phyloP scores from a whole-genome alignment of 163 green algal species.

The Prototheca wickerhamii region DNA sequence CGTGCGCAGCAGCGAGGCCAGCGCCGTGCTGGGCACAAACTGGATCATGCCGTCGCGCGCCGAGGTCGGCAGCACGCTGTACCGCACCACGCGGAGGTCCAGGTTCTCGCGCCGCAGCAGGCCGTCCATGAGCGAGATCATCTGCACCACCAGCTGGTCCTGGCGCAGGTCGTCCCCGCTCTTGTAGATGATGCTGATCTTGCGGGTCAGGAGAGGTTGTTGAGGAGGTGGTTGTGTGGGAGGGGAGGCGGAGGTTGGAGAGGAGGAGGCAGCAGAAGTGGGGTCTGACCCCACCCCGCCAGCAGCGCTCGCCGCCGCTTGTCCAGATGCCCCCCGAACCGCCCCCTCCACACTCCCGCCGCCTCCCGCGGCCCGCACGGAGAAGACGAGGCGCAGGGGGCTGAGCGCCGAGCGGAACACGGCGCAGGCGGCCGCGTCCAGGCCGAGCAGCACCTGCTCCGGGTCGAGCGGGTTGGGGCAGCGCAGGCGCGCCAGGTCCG shows the following conservation, averaged over 20 bases:
- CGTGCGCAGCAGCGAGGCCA: conserved; percentile 66
- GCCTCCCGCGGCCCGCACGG: conserved; percentile 13
- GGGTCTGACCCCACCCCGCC: neutral
- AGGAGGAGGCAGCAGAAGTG: conserved; percentile 6
- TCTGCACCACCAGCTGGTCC: conserved; percentile 76
- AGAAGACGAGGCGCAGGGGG: conserved; percentile 76
- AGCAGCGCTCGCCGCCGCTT: neutral
- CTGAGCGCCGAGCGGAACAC: conserved; percentile 85
- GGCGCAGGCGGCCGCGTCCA: conserved; percentile 60
- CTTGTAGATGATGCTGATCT: conserved; percentile 86
- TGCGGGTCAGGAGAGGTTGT: neutral
- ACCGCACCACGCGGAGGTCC: conserved; percentile 89
- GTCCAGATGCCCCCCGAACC: neutral
- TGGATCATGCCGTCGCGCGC: conserved; percentile 84
- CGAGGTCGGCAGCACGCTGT: conserved; percentile 87
- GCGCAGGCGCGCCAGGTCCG: conserved; percentile 52
- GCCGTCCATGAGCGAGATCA: conserved; percentile 95
- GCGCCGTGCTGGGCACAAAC: conserved; percentile 69
- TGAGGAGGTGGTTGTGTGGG: neutral
- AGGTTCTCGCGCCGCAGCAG: conserved; percentile 93
- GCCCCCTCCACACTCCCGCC: neutral
- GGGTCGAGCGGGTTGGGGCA: conserved; percentile 45
- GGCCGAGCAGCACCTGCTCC: conserved; percentile 32
- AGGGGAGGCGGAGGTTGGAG: neutral
- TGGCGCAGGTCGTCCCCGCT: conserved; percentile 92